Base-by-base conservation (phyloP, 2,329 filamentous ascomycete genomes). In the Beauveria sp. region DNA sequence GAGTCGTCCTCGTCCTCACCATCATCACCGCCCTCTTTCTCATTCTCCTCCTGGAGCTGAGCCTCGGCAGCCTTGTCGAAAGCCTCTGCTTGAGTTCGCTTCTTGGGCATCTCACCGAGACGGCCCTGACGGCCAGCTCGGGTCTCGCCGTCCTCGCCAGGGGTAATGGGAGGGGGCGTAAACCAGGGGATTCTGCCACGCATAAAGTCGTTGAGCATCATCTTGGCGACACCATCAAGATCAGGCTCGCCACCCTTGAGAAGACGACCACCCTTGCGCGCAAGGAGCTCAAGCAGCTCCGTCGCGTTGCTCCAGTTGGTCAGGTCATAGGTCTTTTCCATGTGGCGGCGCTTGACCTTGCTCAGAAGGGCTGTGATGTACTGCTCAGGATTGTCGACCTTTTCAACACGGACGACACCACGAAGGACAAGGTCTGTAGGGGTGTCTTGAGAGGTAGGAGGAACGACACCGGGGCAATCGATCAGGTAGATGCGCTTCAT, bases 181-280 rank as follows among this genome's bases (percentile, higher is more conserved):
- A 92, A 99, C 95, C 96, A 99, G 1, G 95, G 95, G 28, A 98
- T 90, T 76, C 93, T 97, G 61, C 95, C 95, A 65, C 95, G 81
- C 70, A 98, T 85, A 72, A 98, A 99, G 71, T 99, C 95, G 69
- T 96, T 98, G 63, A 99, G 78, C 1, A 99, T 89, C 86, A 96
- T 96, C 75, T 96, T 96, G 1, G 95, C 95, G 53, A 96, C 92
- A 68, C 93, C 92, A 69, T 98, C 93, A 60, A 97, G 78, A 73
- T 99, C 95, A 4, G 93, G 89, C 73, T 98, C 95, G n/a, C 93
- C 95, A 62, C 91, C 93, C 72, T 91, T 92, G 18, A 98, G 78
- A 22, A 99, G 77, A 67, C 93, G 84, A 18, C 95, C 95, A 62
- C 87, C 86, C 74, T 97, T 98, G 62, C 93, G 82, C 9, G 93